phyloP scores from a whole-genome alignment of 305 asterid genomes.

The Nicotiana rustica region DNA sequence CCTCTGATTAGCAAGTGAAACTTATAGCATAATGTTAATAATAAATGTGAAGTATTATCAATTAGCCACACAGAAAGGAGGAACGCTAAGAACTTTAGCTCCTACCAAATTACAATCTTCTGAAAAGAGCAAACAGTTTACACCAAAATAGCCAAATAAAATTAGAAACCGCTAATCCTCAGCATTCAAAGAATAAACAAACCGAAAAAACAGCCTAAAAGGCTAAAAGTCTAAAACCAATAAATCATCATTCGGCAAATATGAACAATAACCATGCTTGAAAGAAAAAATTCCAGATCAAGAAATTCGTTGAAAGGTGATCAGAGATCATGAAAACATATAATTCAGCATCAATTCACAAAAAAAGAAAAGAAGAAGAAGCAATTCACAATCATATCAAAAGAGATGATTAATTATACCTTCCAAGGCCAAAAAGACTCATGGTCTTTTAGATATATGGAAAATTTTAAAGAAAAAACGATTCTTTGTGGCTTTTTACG shows the following conservation, averaged over 20 bases:
- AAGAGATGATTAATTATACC: constrained; percentile 49
- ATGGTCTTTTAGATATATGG: constrained; percentile 43
- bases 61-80: background rate
- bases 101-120: constrained; percentile 4
- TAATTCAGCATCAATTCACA: background rate
- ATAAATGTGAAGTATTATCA: background rate
- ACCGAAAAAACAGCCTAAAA: background rate
- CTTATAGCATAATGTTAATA: background rate
- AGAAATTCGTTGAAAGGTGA: constrained; percentile 48
- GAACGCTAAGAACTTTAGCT: background rate
- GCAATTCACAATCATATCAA: constrained; percentile 12
- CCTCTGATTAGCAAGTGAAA: background rate
- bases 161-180: background rate
- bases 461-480: background rate
- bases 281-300: constrained; percentile 29
- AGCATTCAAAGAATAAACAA: constrained; percentile 3
- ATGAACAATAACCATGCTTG: background rate
- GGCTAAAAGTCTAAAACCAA: background rate
- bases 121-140: background rate
- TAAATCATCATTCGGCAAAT: background rate
- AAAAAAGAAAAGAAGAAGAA: background rate
- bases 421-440: constrained; percentile 98
- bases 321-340: constrained; percentile 23
- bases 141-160: background rate
- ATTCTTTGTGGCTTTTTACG: background rate